phyloP scores from a whole-genome alignment of 2,329 filamentous ascomycete species.

The Sporothrix brunneoviolacea region DNA sequence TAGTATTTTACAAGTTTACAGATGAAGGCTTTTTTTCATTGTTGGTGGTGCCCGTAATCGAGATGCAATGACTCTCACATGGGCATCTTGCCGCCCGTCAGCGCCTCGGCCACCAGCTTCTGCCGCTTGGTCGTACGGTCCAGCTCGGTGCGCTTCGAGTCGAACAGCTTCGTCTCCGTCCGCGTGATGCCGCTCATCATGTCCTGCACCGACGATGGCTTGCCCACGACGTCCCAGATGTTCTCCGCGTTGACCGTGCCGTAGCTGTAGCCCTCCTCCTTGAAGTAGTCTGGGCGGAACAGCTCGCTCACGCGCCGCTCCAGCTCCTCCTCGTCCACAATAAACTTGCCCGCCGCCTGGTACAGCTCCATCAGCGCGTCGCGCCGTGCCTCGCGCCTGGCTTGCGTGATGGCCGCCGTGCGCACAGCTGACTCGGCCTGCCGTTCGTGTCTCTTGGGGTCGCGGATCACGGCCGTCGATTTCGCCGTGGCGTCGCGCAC shows the following conservation, averaged over 20 bases:
- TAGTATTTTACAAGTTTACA: slow-evolving; percentile 8
- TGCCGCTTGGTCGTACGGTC: slow-evolving; percentile 43
- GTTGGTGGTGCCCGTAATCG: background rate
- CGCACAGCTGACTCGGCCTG: slow-evolving; percentile 37
- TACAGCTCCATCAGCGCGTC: slow-evolving; percentile 81
- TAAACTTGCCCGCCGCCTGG: slow-evolving; percentile 80
- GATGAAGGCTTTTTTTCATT: background rate
- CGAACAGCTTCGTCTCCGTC: slow-evolving; percentile 28
- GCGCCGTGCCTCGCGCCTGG: slow-evolving; percentile 53
- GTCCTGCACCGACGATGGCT: slow-evolving; percentile 37
- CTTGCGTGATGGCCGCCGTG: slow-evolving; percentile 37
- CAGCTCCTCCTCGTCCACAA: slow-evolving; percentile 73
- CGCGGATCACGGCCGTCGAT: slow-evolving; percentile 47
- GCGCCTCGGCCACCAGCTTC: slow-evolving; percentile 50
- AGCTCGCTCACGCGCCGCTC: slow-evolving; percentile 63
- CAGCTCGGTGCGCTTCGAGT: slow-evolving; percentile 32
- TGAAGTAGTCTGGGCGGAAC: slow-evolving; percentile 62
- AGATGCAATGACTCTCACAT: background rate
- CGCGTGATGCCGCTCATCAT: slow-evolving; percentile 37
- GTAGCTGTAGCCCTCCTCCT: slow-evolving; percentile 31
- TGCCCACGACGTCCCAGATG: slow-evolving; percentile 45
- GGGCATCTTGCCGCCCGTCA: slow-evolving; percentile 52
- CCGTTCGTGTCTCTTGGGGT: slow-evolving; percentile 55
- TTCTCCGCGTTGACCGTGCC: slow-evolving; percentile 32
- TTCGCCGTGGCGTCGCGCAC: slow-evolving; percentile 47